Evolutionary conservation across 2,329 filamentous ascomycete species (phyloP), one percentile per base, ranked within the genome.

Genomic region (Periconia macrospinosa): DNA sequence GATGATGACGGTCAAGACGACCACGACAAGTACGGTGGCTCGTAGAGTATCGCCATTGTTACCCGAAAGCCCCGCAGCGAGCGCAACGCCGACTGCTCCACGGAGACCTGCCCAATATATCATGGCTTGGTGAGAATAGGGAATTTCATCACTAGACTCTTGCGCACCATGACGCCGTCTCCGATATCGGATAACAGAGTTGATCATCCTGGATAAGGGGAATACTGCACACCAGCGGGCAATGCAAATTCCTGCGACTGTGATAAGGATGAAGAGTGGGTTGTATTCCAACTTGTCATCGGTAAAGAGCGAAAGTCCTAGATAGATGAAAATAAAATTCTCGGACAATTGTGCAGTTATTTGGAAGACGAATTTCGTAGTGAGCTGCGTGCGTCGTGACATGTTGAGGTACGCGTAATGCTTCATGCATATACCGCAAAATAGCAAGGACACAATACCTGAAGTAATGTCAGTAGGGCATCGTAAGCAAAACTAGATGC

Each of bases 391-490:
- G 57, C 94, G 88, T 46, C 94, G 87, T 30, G 94, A 99, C 94
- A 99, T 99, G 79, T 99, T 99, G 82, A 97, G 97, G 78, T 99
- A 99, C 58, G 94, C 94, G 69, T 99, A 99, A 73, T 99, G 94
- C 76, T 99, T 99, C 59, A 99, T 81, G 11, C 94, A 97, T 64
- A 99, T 99, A 51, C 94, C 94, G 74, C 94, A 99, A 79, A 99
- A 99, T 1, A 99, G 81, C 54, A 99, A 81, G 33, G 94, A 96
- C 62, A 99, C 94, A 67, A 99, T 99, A 63, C 92, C 91, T 94
- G 49, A n/a, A 37, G 33, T n/a, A 37, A 37, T 13, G 15, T 37
- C 11, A 37, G 33, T 37, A 13, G 50, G 17, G 47, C 33, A 10
- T 37, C 11, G 11, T 37, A 10, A 13, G 33, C 15, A 52, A n/a